Base-by-base conservation (phyloP, 23 red algal genomes). In the Agarophyton chilense region DNA sequence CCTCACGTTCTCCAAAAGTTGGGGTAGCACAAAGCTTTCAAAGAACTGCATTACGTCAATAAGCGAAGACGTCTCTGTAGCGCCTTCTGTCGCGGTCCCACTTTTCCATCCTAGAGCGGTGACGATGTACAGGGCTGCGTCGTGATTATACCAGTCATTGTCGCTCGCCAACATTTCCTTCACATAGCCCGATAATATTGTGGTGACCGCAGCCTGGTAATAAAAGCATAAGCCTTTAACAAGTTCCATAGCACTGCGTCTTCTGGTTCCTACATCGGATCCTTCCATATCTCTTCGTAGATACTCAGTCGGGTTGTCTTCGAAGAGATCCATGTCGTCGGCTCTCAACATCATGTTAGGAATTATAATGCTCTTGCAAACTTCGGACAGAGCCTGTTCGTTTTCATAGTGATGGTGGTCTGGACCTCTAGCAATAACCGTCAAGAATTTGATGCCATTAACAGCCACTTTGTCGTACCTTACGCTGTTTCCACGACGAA, bases 261-360 rank as follows among this genome's bases (percentile, higher is more conserved):
- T 68, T 16, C 97, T 87, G 6, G 83, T 99, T 38, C 86, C 93
- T 16, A 85, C 86, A 72, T 99, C 97, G 18, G 87, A 92, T 53
- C 97, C 97, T 70, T 99, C 97, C 84, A 99, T 90, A 50, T 99
- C 97, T 19, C 84, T 81, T 35, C 97, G 97, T 16, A 99, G 81
- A 87, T 95, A 99, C 57, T 99, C 97, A 17, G 73, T 56, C 2
- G 97, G 97, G 42, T 95, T 96, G 61, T 99, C 97, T 66, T 95
- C 90, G 88, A 99, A 99, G 55, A 96, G 82, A 34, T 99, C 97
- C 65, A 81, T 81, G 50, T 99, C 97, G 13, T 93, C 88, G 41
- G 89, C 89, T 64, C 97, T 80, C 32, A 99, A 72, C 54, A 92
- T 46, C 51, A 99, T 94, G 77, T 99, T 99, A 5, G 97, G 97